Evolutionary conservation across 306 rosid genomes (phyloP).

Genomic region (Amphicarpaea edgeworthii): DNA sequence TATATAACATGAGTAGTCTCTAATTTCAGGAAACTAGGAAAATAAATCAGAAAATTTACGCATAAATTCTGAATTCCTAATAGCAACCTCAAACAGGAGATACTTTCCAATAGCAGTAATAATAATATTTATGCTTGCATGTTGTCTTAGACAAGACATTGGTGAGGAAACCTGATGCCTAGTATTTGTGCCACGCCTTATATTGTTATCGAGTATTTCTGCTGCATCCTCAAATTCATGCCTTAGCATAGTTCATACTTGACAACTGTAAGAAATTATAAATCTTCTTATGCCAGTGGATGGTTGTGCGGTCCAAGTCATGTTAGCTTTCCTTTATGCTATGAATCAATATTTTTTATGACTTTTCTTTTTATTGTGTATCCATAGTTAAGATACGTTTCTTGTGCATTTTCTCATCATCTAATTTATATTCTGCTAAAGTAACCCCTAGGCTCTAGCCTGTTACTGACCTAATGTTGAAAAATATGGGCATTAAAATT

Average conservation of each 20-base stretch:
- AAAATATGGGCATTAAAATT: slow-evolving; percentile 25
- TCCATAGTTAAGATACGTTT: slow-evolving; percentile 20
- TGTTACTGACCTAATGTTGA: slow-evolving; percentile 3
- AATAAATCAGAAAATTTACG: background rate
- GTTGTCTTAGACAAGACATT: background rate
- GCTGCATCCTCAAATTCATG: background rate
- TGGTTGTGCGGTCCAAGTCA: background rate
- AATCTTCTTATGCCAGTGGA: background rate
- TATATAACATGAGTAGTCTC: background rate
- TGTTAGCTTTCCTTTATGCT: background rate
- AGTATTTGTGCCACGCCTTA: background rate
- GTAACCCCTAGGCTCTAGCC: slow-evolving; percentile 21
- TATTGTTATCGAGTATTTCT: background rate
- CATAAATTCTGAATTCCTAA: background rate
- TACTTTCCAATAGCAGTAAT: background rate
- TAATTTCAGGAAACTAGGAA: background rate
- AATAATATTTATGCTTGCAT: background rate
- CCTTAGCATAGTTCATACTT: background rate
- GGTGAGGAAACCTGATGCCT: background rate
- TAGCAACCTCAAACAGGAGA: background rate
- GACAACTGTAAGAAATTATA: background rate
- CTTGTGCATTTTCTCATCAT: background rate
- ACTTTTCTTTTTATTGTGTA: background rate
- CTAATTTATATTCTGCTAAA: slow-evolving; percentile 5
- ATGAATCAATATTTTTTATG: background rate